Evolutionary conservation across 1,284 basidiomycete species (phyloP), one percentile per base, ranked within the genome.

Genomic region (Pterulicium gracile): DNA sequence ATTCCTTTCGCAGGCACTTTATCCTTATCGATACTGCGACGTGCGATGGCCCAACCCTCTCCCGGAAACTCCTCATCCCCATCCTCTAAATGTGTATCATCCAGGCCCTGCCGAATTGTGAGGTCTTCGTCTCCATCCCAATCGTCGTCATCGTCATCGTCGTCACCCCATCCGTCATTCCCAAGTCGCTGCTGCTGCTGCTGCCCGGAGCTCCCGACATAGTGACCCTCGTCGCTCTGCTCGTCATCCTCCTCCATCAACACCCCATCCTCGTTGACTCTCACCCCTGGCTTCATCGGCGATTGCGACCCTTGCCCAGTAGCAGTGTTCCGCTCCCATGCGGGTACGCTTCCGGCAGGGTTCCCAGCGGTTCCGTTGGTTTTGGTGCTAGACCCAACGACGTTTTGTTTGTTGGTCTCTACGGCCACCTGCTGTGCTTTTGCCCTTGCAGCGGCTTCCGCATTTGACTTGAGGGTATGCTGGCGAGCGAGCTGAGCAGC

Each of bases 401-500:
- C 63, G 15, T 66, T 67, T 47, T 72, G 70, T 18, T 64, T 61
- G 14, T 61, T 64, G 0, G 64, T 64, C 47, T 73, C 72, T n/a
- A n/a, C n/a, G n/a, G n/a, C n/a, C n/a, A n/a, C n/a, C 3, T 68
- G 68, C 49, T 72, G 73, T 1, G 72, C 75, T 55, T 84, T 82
- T 3, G 77, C 81, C 55, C 65, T 77, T 2, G 79, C 82, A 27
- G 79, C 88, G 41, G 85, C 87, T 61, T 91, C 88, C 1, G 88
- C 88, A 52, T 86, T 87, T 47, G 75, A 80, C 67, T 83, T 87
- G 52, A 88, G 71, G 17, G 91, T 88, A 61, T 97, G 93, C 61
- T 93, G 89, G 40, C 91, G 66, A 0, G 90, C 92, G 12, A 96
- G 77, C 58, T 88, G 86, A 0, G 94, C 95, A 21, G 95, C 94